These are phyloP conservation scores for Orbilia brochopaga DNA, from an alignment of 2,329 filamentous ascomycete genomes.

Conservation along the genomic window DNA sequence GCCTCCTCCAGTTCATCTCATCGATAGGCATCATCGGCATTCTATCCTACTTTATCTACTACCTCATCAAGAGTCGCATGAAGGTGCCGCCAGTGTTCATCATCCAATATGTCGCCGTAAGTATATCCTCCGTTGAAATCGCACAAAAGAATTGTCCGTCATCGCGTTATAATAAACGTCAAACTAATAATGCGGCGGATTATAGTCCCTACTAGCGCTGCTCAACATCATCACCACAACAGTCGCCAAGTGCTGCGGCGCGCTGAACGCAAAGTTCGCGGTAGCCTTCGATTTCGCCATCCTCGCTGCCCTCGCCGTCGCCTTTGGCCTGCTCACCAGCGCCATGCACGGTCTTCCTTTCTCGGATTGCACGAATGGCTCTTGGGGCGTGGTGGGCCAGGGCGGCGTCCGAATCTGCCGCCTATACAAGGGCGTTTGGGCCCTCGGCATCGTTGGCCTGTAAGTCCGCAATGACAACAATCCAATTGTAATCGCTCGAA, in stretches of 20 bases:
- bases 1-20: constrained; percentile 28
- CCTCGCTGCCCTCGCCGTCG: constrained; percentile 28
- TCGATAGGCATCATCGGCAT: constrained; percentile 43
- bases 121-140: constrained; percentile 15
- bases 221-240: constrained; percentile 40
- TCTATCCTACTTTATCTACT: constrained; percentile 45
- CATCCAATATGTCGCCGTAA: constrained; percentile 46
- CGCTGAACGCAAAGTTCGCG: constrained; percentile 43
- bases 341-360: constrained; percentile 39
- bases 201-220: constrained; percentile 40
- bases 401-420: constrained; percentile 46
- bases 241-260: constrained; percentile 49
- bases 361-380: constrained; percentile 27
- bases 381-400: constrained; percentile 22
- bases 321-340: constrained; percentile 33
- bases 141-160: neutral
- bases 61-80: constrained; percentile 36
- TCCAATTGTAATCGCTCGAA: too few species aligned
- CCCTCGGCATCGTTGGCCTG: constrained; percentile 27
- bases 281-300: constrained; percentile 31
- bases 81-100: constrained; percentile 41
- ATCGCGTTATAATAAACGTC: neutral
- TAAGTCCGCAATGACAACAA: constrained; percentile 16
- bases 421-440: constrained; percentile 47
- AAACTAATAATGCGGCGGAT: neutral